Base-by-base conservation (phyloP, 257 asterid species). In the Rubia yunnanensis region DNA sequence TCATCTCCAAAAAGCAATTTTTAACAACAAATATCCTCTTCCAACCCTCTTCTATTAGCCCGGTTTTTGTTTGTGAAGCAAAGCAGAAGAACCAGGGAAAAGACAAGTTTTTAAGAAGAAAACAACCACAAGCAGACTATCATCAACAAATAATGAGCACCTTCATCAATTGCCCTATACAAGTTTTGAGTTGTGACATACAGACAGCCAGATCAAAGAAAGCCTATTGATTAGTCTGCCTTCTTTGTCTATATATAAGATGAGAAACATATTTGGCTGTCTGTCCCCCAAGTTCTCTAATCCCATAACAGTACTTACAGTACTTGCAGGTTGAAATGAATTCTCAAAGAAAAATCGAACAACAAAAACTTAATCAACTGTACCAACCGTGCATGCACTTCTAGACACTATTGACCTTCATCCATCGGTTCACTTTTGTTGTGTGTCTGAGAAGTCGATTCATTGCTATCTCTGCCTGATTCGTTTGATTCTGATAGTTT, bases 381-480 rank as follows among this genome's bases (percentile, higher is more conserved):
- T 49, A 68, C 18, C 31, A 41, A n/a, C 10, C 7, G 44, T n/a
- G 56, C 35, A 59, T 30, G 20, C 55, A 13, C n/a, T 26, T 4
- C 7, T 14, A 50, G 4, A 56, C 58, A 48, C 60, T 79, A 85
- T 69, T 80, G 84, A 74, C 92, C 89, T 81, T 91, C 96, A 70
- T 91, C 96, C 98, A 91, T 85, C 1, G 78, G 73, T 70, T 88
- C 94, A 20, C 79, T 80, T 35, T 71, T 63, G 28, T 63, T 83
- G 36, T 77, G 80, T n/a, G 71, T 67, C 76, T 76, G 85, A 65
- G 89, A 76, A 67, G 80, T 74, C 72, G 77, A 13, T 52, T 83
- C 87, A 50, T 32, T 79, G 69, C 77, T 70, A 56, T 74, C 82
- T 73, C 68, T 86, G 52, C 70, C 69, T 0, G 82, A 54, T 46